Evolutionary conservation across 1,139 yeast species (phyloP), one percentile per base, ranked within the genome.

Genomic region (Sugiyamaella grinbergsii): DNA sequence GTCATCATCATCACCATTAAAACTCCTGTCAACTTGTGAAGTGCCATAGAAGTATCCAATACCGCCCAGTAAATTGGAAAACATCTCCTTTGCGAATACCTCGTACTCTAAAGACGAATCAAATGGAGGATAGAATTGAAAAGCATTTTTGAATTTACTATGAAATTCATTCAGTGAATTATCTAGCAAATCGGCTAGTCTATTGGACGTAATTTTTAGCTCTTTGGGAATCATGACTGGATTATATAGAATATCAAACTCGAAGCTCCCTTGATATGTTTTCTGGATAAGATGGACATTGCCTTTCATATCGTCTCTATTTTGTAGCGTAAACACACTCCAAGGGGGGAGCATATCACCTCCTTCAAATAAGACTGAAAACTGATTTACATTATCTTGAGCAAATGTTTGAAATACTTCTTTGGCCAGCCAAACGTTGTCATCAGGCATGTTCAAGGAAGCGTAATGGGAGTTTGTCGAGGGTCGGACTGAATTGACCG

Each of bases 31-130:
- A 13, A 91, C 95, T 47, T 86, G 63, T 51, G 86, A 89, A 50
- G 83, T 86, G n/a, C 98, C 98, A 62, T 88, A 76, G 62, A 86
- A 85, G 67, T 89, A 91, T 1, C 96, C 87, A 49, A 93, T 77
- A 7, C 98, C 98, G 11, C 98, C 98, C 50, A 89, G 69, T 43
- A 93, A 73, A 46, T 93, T 93, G 0, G 97, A 85, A 15, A 93
- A 66, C 37, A 89, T 72, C 59, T 87, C 93, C 59, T 85, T 76
- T 1, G 91, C 96, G 70, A 93, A 91, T 7, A 63, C 61, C 26
- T 69, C 62, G 62, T 82, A 76, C 53, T 77, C 71, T 6, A 65
- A 65, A 1, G 68, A 64, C 11, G 38, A 34, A 49, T 75, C 66
- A 62, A 79, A 86, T 1, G 94, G 94, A 0, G 77, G 67, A 22